Base-by-base conservation (phyloP, 306 rosid genomes). In the Trifolium repens region DNA sequence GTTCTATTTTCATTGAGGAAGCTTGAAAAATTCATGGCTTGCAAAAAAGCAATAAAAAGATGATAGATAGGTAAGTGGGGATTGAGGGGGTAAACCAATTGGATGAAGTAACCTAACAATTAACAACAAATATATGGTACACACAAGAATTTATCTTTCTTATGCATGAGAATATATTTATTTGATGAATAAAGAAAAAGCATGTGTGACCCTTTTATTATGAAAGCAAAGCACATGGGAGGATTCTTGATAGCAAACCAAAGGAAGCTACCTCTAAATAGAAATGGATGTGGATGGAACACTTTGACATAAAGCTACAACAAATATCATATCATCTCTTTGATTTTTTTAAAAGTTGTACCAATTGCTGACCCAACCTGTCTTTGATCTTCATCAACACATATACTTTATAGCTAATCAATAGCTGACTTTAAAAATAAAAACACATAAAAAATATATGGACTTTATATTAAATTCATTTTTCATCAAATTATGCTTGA, bases 211-310 rank as follows among this genome's bases (percentile, higher is more conserved):
- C 42, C 50, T n/a, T 40, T 42, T 8, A 11, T 5, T 3, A 60
- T 40, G 37, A 79, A 79, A 40, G 79, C 64, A 76, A 76, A 11
- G 82, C 87, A 80, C 87, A 80, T 83, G 87, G 72, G 4, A 1
- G 72, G 79, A 75, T 67, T 83, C 83, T 27, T 66, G 47, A 75
- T 75, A 67, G 27, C 78, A 74, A 72, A 52, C 9, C 26, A 53
- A 76, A 81, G 85, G 79, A 81, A 81, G 16, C 9, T 61, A 1
- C 75, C 58, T 44, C 58, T 22, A 61, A 61, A 27, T 30, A 67
- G 37, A 74, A 79, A 78, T 62, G 59, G 37, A 74, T 37, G 63
- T 78, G 65, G 63, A 79, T 70, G 84, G 12, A 75, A 75, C 84
- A 75, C 84, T 76, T 79, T 65, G 39, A 49, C 55, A 72, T 60